Base-by-base conservation (phyloP, 192 early-diverging fungal genomes). In the Umbelopsis sp. region DNA sequence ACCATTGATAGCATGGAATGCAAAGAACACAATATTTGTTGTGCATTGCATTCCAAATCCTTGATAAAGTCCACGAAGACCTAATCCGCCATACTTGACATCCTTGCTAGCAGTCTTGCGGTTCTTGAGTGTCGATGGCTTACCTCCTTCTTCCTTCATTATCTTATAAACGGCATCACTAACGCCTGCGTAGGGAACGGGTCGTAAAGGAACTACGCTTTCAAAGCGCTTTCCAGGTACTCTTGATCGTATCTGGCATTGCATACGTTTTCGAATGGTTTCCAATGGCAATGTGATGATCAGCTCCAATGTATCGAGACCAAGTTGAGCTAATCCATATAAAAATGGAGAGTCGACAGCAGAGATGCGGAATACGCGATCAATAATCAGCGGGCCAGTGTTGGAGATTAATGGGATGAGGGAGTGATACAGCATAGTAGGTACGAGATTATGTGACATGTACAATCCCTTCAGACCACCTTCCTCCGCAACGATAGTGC, bases 221-320 rank as follows among this genome's bases (percentile, higher is more conserved):
- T 88, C 85, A 73, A 89, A 92, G n/a, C 85, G 67, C 71, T 84
- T 85, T 21, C 77, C 79, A 17, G 77, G 73, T 34, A 67, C 80
- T 62, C 77, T 78, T 10, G 85, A 88, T 45, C 88, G 82, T 31
- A 91, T 86, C 78, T 98, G 97, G 41, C 92, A 88, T 54, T 93
- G 91, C 25, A 99, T 73, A 7, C 97, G 83, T 73, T 92, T 91
- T 10, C 96, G 83, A 56, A 93, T 88, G 5, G 95, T 92, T 32
- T 99, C 95, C 20, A 99, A 74, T 0, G 97, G 97, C 34, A 94
- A 80, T 66, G 90, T 87, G 16, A 97, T 88, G 11, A 88, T 74
- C 1, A 91, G 79, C 50, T 96, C 88, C 3, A 95, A 32, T 0
- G 91, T 91, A 47, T 92, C 84, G 52, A 94, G 83, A 5, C 80